phyloP scores from a whole-genome alignment of 352 stramenopile species.

The Phytophthora pistaciae region DNA sequence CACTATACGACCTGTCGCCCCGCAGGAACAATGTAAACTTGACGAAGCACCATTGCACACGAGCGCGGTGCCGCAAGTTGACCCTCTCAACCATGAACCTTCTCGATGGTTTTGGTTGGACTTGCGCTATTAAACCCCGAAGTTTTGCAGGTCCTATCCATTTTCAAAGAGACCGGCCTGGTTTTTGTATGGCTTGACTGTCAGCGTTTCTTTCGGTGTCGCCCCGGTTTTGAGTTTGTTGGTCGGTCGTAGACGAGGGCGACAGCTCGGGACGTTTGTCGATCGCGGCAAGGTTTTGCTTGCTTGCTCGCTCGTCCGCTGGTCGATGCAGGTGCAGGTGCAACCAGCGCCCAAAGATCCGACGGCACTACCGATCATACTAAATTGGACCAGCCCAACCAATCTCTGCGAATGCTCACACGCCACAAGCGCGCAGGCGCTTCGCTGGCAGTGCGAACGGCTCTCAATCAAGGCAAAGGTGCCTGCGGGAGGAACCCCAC shows the following conservation, averaged over 20 bases:
- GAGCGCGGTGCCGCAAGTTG: conserved; percentile 20
- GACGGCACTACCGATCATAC: background rate
- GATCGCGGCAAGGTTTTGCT: conserved; percentile 20
- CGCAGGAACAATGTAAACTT: conserved; percentile 8
- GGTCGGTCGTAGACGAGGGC: conserved; percentile 12
- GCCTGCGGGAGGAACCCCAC: background rate
- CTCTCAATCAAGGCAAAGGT: background rate
- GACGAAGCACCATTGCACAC: conserved; percentile 18
- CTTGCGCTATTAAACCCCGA: background rate
- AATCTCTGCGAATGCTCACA: background rate
- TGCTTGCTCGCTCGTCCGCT: conserved; percentile 21
- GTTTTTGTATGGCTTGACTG: conserved; percentile 21
- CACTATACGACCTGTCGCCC: background rate
- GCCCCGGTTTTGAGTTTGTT: conserved; percentile 29
- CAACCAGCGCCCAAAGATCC: conserved; percentile 12
- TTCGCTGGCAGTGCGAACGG: background rate
- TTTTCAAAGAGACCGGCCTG: conserved; percentile 14
- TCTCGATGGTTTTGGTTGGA: conserved; percentile 1
- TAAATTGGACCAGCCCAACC: conserved; percentile 1
- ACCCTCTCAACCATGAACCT: conserved; percentile 13
- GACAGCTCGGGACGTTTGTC: conserved; percentile 30
- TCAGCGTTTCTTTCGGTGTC: conserved; percentile 37
- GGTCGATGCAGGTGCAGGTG: conserved; percentile 5
- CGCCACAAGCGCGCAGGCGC: too few relatives aligned
- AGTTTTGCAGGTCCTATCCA: conserved; percentile 18